phyloP scores from a whole-genome alignment of 495 filamentous ascomycete genomes.

The Penicillium bialowiezense region DNA sequence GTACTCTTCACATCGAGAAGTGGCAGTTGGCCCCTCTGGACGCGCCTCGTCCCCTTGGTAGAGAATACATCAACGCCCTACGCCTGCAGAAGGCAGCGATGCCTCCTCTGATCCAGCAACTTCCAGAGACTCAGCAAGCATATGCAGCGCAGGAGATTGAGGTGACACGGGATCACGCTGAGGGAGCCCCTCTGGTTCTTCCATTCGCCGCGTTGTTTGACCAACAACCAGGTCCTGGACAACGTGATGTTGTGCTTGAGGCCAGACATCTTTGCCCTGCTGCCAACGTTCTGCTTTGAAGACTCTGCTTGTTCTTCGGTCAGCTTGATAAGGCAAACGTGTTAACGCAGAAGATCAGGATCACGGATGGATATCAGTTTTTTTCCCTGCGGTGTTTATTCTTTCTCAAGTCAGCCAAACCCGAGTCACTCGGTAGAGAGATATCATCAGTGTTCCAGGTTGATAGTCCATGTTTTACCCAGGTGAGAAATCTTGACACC shows the following conservation, averaged over 20 bases:
- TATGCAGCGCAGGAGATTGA: not conserved
- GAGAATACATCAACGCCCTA: not conserved
- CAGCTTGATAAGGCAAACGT: no score
- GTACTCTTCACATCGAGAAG: conserved; percentile 22
- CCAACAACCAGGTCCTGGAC: not conserved
- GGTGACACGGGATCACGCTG: not conserved
- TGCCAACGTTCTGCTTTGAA: no score
- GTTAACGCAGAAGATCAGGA: no score
- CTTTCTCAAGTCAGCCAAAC: no score
- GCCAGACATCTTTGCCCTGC: not conserved
- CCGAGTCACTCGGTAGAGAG: no score
- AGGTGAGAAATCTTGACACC: no score
- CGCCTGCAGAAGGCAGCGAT: not conserved
- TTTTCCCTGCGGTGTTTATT: no score
- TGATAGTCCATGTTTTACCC: no score
- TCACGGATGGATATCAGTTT: no score
- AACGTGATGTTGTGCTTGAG: not conserved
- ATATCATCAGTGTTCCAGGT: no score
- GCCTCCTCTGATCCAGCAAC: not conserved
- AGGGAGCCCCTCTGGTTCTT: not conserved
- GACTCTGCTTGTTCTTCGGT: no score
- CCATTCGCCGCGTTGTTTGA: not conserved
- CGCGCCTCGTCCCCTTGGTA: not conserved
- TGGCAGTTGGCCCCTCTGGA: conserved; percentile 18
- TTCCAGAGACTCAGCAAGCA: not conserved